phyloP scores from a whole-genome alignment of 2,329 filamentous ascomycete species.

The Colletotrichum horii region DNA sequence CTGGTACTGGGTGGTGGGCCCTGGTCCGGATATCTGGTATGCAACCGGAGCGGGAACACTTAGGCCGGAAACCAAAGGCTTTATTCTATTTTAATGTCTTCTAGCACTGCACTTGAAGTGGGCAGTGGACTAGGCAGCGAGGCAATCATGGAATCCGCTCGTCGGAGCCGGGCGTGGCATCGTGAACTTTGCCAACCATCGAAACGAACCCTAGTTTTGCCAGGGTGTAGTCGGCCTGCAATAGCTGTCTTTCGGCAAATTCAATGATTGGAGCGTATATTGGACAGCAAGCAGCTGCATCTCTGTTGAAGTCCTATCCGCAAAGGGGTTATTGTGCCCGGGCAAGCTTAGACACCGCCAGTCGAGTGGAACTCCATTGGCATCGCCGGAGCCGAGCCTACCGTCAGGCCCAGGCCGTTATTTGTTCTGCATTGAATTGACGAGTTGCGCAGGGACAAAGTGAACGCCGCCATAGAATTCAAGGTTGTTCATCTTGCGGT shows the following conservation, averaged over 20 bases:
- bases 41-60: not conserved
- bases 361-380: constrained; percentile 3
- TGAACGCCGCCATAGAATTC: not conserved
- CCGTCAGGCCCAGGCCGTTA: not conserved
- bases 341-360: not conserved
- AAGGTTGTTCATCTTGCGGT: not conserved
- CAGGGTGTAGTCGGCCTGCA: not conserved
- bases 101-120: not conserved
- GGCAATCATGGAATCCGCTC: not conserved
- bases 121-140: not conserved
- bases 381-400: not conserved
- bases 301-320: not conserved
- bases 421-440: not conserved
- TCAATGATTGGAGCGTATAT: not conserved
- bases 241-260: not conserved
- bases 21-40: not conserved
- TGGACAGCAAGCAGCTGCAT: not conserved
- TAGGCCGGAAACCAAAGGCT: not conserved
- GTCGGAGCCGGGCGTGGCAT: not conserved
- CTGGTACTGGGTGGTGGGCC: not conserved
- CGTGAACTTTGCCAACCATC: not conserved
- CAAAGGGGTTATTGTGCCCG: not conserved
- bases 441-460: not conserved
- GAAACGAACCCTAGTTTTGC: not conserved
- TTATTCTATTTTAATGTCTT: constrained; percentile 11